These are phyloP conservation scores for Nicotiana tabacum DNA, from an alignment of 257 asterid species.

Conservation along the genomic window DNA sequence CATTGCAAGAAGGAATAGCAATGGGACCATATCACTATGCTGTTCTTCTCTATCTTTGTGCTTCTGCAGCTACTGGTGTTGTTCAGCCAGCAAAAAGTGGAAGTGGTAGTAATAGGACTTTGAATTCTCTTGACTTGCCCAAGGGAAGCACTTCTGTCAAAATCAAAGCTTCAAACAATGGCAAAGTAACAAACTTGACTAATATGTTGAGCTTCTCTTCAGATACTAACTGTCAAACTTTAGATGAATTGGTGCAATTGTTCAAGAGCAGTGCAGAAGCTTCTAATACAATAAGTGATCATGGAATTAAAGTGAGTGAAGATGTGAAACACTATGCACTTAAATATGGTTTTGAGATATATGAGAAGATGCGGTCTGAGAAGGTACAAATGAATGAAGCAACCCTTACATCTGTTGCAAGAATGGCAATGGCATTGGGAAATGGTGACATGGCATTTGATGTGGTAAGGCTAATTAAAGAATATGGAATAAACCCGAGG, in stretches of 20 bases:
- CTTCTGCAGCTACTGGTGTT: slow-evolving; percentile 78
- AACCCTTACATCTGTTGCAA: slow-evolving; percentile 68
- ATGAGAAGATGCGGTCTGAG: slow-evolving; percentile 44
- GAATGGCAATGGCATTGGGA: slow-evolving; percentile 75
- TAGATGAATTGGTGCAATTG: slow-evolving; percentile 49
- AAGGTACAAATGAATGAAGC: slow-evolving; percentile 76
- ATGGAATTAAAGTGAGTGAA: slow-evolving; percentile 48
- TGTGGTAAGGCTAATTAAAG: slow-evolving; percentile 65
- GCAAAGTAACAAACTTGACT: slow-evolving; percentile 2
- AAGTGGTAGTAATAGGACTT: slow-evolving; percentile 34
- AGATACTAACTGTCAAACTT: slow-evolving; percentile 23
- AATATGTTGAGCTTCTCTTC: slow-evolving; percentile 15
- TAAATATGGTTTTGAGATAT: slow-evolving; percentile 61
- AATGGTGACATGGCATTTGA: slow-evolving; percentile 79
- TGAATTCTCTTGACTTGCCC: slow-evolving; percentile 30
- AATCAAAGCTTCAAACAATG: neutral
- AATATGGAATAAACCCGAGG: slow-evolving; percentile 53
- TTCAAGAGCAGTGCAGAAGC: slow-evolving; percentile 30
- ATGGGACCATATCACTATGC: slow-evolving; percentile 72
- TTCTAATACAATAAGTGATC: slow-evolving; percentile 10
- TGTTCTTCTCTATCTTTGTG: slow-evolving; percentile 78
- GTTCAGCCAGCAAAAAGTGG: slow-evolving; percentile 89
- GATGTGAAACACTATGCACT: slow-evolving; percentile 55
- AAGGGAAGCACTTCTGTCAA: slow-evolving; percentile 20
- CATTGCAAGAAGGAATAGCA: slow-evolving; percentile 42